Base-by-base conservation (phyloP, 1,284 basidiomycete species). In the Microbotryomycetes sp. region DNA sequence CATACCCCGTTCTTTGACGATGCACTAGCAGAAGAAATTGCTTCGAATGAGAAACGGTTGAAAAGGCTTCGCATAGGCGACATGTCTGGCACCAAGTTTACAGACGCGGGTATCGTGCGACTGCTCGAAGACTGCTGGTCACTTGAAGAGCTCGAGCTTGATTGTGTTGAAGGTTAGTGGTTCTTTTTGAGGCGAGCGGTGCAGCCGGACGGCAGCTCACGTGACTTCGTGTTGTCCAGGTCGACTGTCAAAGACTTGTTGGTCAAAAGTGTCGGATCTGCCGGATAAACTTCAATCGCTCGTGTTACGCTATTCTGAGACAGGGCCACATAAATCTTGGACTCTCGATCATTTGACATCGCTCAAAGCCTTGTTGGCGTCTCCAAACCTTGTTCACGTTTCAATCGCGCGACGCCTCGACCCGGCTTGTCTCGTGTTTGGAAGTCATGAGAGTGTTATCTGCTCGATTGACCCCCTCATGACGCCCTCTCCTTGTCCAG, bases 51-150 rank as follows among this genome's bases (percentile, higher is more conserved):
- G 22, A 53, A 36, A 23, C 56, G 22, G 28, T 31, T 69, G 15
- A 31, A 23, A 42, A 26, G 36, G 31, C n/a, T 69, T 6, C 26
- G 3, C 31, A 48, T 69, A 6, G 23, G 45, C 9, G 65, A 69
- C 19, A 66, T 69, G 65, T 45, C 36, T 3, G 67, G 67, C 14
- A 69, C 65, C 0, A 69, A 66, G 52, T n/a, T 69, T 25, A 63
- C 55, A 30, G 67, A 69, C 28, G 19, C 2, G 0, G 67, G 67
- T 6, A 9, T 69, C 26, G 47, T 16, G 7, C 47, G 45, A 26
- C 30, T 68, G 19, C 26, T 66, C 16, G 51, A 56, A 7, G 64
- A 59, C 7, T 66, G 61, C 26, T 22, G 25, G 31, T 56, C 50
- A 45, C 25, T 69, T 22, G 59, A 59, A 45, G 48, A 22, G 23